Evolutionary conservation across 2,329 filamentous ascomycete genomes (phyloP).

Genomic region (Bipolaris zeicola): DNA sequence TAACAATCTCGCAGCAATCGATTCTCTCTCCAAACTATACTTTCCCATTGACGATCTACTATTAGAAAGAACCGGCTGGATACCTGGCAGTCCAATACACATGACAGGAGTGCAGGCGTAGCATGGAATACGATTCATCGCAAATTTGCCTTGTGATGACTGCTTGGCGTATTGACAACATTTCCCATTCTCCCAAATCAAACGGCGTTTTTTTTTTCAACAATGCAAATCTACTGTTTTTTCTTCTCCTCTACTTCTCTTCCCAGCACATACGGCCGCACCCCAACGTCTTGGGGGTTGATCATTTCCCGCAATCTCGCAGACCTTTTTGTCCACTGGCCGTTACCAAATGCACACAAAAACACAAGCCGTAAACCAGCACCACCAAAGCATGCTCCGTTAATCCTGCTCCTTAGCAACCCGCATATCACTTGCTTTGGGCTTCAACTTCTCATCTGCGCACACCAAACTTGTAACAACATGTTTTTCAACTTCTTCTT

Average conservation of each 20-base stretch:
- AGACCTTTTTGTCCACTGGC: background rate
- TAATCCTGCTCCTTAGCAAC: background rate
- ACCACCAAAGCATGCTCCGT: background rate
- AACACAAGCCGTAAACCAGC: slow-evolving; percentile 5
- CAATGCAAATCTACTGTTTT: slow-evolving; percentile 10
- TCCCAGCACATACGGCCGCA: slow-evolving; percentile 15
- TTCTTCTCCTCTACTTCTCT: background rate
- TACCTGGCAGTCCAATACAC: slow-evolving; percentile 27
- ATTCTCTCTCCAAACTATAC: slow-evolving; percentile 11
- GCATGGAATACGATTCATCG: slow-evolving; percentile 9
- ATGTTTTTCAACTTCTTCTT: slow-evolving; percentile 5
- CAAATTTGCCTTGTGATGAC: slow-evolving; percentile 22
- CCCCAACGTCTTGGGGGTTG: slow-evolving; percentile 20
- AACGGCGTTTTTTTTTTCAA: slow-evolving; percentile 7
- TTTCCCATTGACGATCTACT: slow-evolving; percentile 25
- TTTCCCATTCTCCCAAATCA: slow-evolving; percentile 3
- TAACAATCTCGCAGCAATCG: slow-evolving; percentile 24
- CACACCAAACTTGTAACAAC: slow-evolving; percentile 17
- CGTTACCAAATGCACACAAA: background rate
- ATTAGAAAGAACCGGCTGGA: slow-evolving; percentile 37
- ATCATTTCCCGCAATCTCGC: slow-evolving; percentile 9
- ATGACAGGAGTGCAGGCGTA: slow-evolving; percentile 30
- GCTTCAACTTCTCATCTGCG: slow-evolving; percentile 7
- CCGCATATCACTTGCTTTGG: slow-evolving; percentile 7
- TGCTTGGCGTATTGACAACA: slow-evolving; percentile 17